Base-by-base conservation (phyloP, 495 filamentous ascomycete genomes). In the Annulohypoxylon nitens region DNA sequence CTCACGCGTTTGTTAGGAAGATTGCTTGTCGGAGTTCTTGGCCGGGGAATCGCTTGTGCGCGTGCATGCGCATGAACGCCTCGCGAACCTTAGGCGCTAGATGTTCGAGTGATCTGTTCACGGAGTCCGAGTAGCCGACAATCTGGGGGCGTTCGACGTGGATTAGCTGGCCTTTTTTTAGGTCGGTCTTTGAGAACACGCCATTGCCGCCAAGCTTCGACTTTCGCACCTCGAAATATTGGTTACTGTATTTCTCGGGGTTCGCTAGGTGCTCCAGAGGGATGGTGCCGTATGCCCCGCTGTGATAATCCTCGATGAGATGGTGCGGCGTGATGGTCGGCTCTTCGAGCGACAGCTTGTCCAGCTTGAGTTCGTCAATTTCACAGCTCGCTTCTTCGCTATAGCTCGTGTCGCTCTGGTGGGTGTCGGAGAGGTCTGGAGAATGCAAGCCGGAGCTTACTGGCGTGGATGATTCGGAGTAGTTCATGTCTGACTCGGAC, bases 201-300 rank as follows among this genome's bases (percentile, higher is more conserved):
- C 81, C 81, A 11, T 75, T 43, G 0, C 81, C 81, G 11, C 80
- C 79, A 0, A 71, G 51, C 0, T 3, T 25, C 10, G 78, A 81
- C 9, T 67, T 61, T 23, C 59, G 67, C 7, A 83, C 60, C 11
- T 76, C 50, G 41, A 81, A 72, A 25, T 67, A 72, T 0, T 73
- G 41, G 33, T 75, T 75, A 12, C 41, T 26, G 26, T 62, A 75
- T 0, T 36, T 54, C 67, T 75, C 72, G 0, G 72, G 58, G 10
- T 39, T 23, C 0, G 18, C 51, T 2, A 70, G 58, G 14, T 70
- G 30, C 23, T 67, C 34, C 3, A 59, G 16, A 4, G 71, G 61
- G 51, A 74, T 70, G 12, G 59, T 50, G 11, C 71, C 71, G 18
- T 67, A 63, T 16, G 16, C 18, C n/a, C 4, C 33, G 25, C 0